These are phyloP conservation scores for Cerrena zonata DNA, from an alignment of 1,284 basidiomycete species.

Conservation along the genomic window DNA sequence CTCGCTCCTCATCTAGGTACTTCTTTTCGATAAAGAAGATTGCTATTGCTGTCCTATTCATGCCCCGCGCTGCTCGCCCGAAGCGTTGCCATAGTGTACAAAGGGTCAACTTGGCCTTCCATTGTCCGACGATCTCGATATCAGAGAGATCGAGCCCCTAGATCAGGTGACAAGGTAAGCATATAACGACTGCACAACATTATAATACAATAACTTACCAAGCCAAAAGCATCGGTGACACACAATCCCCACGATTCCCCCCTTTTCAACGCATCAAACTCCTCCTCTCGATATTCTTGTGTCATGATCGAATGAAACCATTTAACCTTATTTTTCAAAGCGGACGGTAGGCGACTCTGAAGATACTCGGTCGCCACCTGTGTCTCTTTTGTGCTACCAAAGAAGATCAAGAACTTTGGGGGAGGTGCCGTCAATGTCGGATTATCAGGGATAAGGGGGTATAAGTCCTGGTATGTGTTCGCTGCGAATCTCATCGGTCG, in stretches of 20 bases:
- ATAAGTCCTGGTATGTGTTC: slow-evolving; percentile 26
- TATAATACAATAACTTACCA: slow-evolving; percentile 11
- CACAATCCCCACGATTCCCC: background rate
- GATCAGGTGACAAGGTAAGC: background rate
- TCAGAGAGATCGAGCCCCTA: slow-evolving; percentile 31
- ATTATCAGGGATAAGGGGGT: slow-evolving; percentile 24
- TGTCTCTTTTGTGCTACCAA: slow-evolving; percentile 25
- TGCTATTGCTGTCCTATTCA: slow-evolving; percentile 5
- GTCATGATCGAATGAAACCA: slow-evolving; percentile 30
- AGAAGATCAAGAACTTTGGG: slow-evolving; percentile 27
- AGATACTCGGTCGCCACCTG: slow-evolving; percentile 18
- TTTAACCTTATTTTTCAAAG: slow-evolving; percentile 18
- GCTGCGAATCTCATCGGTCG: slow-evolving; percentile 20
- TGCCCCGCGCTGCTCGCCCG: slow-evolving; percentile 15
- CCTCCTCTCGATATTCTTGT: slow-evolving; percentile 16
- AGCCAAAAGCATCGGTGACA: slow-evolving; percentile 24
- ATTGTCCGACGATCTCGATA: slow-evolving; percentile 31
- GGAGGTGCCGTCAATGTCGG: slow-evolving; percentile 7
- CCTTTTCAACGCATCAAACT: slow-evolving; percentile 14
- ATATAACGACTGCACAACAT: slow-evolving; percentile 22
- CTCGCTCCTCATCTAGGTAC: slow-evolving; percentile 13
- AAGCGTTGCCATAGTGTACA: slow-evolving; percentile 18
- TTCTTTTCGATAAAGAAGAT: slow-evolving; percentile 14
- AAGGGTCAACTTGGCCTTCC: slow-evolving; percentile 15
- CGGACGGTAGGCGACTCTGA: slow-evolving; percentile 12